A percentile compares a stretch with the other conserved stretches of the same genome.
phyloP scores from a whole-genome alignment of 1,139 yeast species.

The Pichia norvegensis region DNA sequence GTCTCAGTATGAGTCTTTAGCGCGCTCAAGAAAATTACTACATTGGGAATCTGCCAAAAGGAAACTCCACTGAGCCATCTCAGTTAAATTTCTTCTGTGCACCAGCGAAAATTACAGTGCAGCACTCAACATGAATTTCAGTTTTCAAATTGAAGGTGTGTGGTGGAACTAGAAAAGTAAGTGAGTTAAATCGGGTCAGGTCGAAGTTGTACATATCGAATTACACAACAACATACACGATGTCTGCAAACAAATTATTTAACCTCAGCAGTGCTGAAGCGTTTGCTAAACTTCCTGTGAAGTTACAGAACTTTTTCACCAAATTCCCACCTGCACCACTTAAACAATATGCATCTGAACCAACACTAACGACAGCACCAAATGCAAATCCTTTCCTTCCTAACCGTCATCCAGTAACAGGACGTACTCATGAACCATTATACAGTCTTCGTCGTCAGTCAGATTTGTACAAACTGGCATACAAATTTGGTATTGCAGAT shows the following conservation, averaged over 20 bases:
- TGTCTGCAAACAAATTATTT: conserved; percentile 22
- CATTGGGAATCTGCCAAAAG: too few relatives aligned
- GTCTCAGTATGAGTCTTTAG: neutral
- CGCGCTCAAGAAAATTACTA: too few relatives aligned
- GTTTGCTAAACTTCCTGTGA: conserved; percentile 56
- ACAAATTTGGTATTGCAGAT: conserved; percentile 70
- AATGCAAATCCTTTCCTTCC: conserved; percentile 84
- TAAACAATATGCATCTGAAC: conserved; percentile 52
- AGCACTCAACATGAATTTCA: neutral
- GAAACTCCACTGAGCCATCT: neutral
- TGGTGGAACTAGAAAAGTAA: neutral
- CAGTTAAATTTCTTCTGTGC: neutral
- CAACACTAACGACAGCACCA: conserved; percentile 58
- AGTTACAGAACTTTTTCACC: conserved; percentile 67
- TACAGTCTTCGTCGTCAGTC: conserved; percentile 80
- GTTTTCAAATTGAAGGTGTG: too few relatives aligned
- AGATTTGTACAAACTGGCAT: conserved; percentile 77
- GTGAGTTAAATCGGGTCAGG: too few relatives aligned
- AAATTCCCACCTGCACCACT: conserved; percentile 86
- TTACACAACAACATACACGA: conserved; percentile 1
- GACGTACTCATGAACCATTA: conserved; percentile 67
- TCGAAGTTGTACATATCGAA: neutral
- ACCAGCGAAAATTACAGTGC: neutral
- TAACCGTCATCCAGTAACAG: conserved; percentile 75
- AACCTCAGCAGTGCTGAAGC: conserved; percentile 27